Evolutionary conservation across 1,284 basidiomycete species (phyloP), one percentile per base, ranked within the genome.

Genomic region (Apiotrichum gracile): DNA sequence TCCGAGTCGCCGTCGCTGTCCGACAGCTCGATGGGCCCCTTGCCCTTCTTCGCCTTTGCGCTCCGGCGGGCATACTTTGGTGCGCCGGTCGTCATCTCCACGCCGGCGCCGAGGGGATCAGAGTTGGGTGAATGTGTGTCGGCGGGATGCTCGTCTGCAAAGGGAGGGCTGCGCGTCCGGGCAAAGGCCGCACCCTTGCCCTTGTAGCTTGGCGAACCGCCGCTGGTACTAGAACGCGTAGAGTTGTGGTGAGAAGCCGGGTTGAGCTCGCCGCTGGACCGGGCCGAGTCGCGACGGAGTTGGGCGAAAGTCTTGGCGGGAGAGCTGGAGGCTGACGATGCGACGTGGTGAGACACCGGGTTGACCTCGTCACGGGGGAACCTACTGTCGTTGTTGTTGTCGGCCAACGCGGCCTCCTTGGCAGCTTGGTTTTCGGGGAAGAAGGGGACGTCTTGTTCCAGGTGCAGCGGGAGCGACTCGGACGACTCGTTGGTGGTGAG

Each of bases 401-500:
- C 19, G 14, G 44, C 51, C 13, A 34, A 29, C 21, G 53, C 47
- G 16, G 47, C 53, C 16, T 46, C 51, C 2, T 48, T 49, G 29
- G 42, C 49, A 24, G 44, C 45, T 5, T 37, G 25, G 17, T 38
- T 34, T 10, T 27, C 29, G 17, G 47, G 42, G 21, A 55, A 35
- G 44, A 47, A 51, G 27, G 60, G 54, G 16, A 61, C 47, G 43
- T 58, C 56, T 13, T 34, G 27, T 7, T 39, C 47, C 3, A 63
- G 60, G 27, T 62, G 63, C 13, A 52, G 44, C 3, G 69, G 69
- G 4, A 70, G 60, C 17, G 67, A 69, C 47, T 71, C 69, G 42
- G 66, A 64, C 24, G 66, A 68, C 7, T 60, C 60, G 57, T 68
- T 68, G 52, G 68, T 66, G 34, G 60, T 50, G 34, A 67, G 64